Base-by-base conservation (phyloP, 176 grass and related monocot genomes). In the Triticum urartu region DNA sequence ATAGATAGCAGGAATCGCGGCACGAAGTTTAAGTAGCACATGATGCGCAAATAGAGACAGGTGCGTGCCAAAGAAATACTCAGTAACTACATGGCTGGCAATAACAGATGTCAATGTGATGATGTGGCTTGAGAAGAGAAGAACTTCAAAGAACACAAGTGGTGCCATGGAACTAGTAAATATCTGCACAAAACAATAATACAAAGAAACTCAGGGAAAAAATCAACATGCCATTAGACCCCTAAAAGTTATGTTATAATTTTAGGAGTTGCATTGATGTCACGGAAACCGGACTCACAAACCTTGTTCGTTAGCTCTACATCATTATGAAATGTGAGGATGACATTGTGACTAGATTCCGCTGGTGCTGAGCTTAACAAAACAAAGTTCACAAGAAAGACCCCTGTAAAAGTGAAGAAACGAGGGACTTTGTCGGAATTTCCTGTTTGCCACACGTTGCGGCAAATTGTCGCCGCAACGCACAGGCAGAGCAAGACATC, bases 381-480 rank as follows among this genome's bases (percentile, higher is more conserved):
- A 61, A 93, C 82, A 81, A 90, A 93, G 64, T 95, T 92, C 76
- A 93, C 95, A 73, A 95, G 77, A 89, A 95, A 98, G 79, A 98
- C 77, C 18, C 91, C 91, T 79, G 95, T 91, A 85, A 95, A 98
- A 81, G 87, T 83, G 63, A 95, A 93, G 28, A 30, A 30, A 30
- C 28, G 28, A 30, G 28, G 28, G 28, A 30, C 28, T 30, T 30
- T 30, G 28, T 30, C 28, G 28, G 28, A 30, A 30, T 30, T 30
- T 30, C 28, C 28, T 30, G 3, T 30, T 30, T 30, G 28, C 28
- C 28, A 30, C 28, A 30, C 28, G 28, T 30, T 30, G 28, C 28
- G 3, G 28, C 28, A 30, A 30, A 30, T 30, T 30, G 28, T 30
- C 28, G 28, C 28, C 28, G 28, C 28, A 30, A 30, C 28, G 2